Evolutionary conservation across 2,329 filamentous ascomycete species (phyloP), one percentile per base, ranked within the genome.

Genomic region (Teratosphaeria destructans): DNA sequence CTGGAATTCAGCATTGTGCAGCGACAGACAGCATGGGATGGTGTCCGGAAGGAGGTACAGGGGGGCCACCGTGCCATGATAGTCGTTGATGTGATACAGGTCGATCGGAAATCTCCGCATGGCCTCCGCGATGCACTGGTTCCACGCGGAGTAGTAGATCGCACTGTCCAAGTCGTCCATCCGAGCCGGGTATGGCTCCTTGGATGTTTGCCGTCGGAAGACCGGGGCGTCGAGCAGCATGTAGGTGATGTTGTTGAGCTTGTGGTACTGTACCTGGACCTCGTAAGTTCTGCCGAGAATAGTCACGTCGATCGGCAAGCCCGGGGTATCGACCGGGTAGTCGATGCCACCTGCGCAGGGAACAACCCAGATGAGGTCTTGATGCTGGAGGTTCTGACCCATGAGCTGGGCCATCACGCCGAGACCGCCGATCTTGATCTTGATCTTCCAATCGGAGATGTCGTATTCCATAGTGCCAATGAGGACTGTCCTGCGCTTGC

Each of bases 391-490:
- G 57, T 84, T 81, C 67, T 85, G 85, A 19, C 82, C 82, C 85
- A 87, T 88, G 2, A 87, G 74, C 65, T 85, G 82, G 37, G 85
- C 84, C 85, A 88, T 88, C 62, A 87, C 85, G 70, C 85, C 85
- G 4, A 88, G 76, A 61, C 85, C 85, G 61, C 85, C 85, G 54
- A 88, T 88, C 73, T 88, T 88, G 73, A 88, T 84, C 72, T 86
- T 87, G 73, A 88, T 85, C 3, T 73, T 78, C 82, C 85, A 87
- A 68, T 88, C 85, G 59, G 85, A 82, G 61, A 88, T 87, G 62
- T 87, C 84, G 71, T 88, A 88, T 70, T 88, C 85, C 82, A 88
- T 86, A 6, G 85, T 87, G 12, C 84, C 85, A 57, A 88, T 85
- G 26, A 88, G 77, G 2, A 86, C 81, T 35, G 80, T 86, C n/a